Evolutionary conservation across 2,329 filamentous ascomycete species (phyloP), one percentile per base, ranked within the genome.

Genomic region (Verticillium alfalfae): DNA sequence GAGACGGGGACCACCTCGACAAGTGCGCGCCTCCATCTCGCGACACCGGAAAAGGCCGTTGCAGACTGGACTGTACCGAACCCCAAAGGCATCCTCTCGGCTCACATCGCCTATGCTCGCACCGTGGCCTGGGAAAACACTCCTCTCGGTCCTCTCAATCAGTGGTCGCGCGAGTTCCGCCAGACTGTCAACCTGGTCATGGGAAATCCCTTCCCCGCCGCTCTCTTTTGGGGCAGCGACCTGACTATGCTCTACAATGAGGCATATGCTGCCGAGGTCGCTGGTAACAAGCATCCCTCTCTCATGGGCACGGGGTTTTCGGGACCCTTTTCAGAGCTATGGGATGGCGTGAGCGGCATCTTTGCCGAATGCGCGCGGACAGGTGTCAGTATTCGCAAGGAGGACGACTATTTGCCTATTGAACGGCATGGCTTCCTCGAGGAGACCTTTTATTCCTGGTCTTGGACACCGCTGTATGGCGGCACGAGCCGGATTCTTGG

Each of bases 231-330:
- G 85, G 85, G 85, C 1, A 77, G 76, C 16, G 85, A 88, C 37
- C 74, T 87, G 58, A 81, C 87, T 3, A 84, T 85, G 59, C 81
- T 88, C 3, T 88, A 88, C 71, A 88, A 88, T 61, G 85, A 88
- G 68, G 81, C 84, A 0, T 88, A 76, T 39, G 73, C 87, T 57
- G 71, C 76, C 49, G 70, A 82, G 45, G 78, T 88, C 5, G 85
- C 85, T 8, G 86, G 86, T 3, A 82, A 86, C 65, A 88, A 88
- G 63, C 86, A 88, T 64, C 86, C 86, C 0, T 70, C 70, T 1
- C 72, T 88, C 31, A 86, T 89, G 79, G 86, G 86, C 0, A 82
- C 82, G 45, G 82, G 75, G 31, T 72, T 88, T 67, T 78, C 77
- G 9, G 79, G 84, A 2, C 85, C 84, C 1, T 88, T 85, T 79